Conservation (phyloP, 345 rosid species). For the Gossypium stocksii region DNA sequence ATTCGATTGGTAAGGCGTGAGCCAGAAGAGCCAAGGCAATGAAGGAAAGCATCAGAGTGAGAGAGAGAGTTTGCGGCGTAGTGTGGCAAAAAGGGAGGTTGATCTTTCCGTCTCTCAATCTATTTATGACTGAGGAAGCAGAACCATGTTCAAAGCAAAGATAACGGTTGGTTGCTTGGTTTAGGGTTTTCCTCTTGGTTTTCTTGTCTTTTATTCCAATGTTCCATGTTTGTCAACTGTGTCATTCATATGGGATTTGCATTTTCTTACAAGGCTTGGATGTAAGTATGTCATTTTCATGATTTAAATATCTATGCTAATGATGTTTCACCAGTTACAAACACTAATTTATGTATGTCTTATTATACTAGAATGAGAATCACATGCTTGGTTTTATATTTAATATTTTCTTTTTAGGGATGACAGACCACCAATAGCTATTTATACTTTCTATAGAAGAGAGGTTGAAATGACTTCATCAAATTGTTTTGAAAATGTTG, state of each 20-base stretch:
- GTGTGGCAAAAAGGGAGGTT: slow-evolving; percentile 13
- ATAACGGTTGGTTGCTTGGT: slow-evolving; percentile 18
- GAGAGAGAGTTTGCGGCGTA: slow-evolving; percentile 9
- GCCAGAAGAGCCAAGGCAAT: slow-evolving; percentile 18
- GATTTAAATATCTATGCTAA: not conserved
- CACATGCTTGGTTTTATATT: not conserved
- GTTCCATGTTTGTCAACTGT: not conserved
- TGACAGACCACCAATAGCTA: not conserved
- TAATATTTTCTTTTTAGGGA: not conserved
- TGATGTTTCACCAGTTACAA: not conserved
- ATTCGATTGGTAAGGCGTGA: slow-evolving; percentile 9
- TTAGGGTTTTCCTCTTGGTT: slow-evolving; percentile 1
- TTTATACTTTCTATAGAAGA: not conserved
- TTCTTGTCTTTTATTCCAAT: not conserved
- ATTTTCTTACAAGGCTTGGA: not conserved
- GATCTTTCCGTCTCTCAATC: slow-evolving; percentile 3
- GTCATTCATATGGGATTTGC: not conserved
- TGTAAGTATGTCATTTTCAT: not conserved
- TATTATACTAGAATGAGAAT: not conserved
- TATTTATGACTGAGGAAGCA: not conserved
- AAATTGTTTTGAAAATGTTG: not conserved
- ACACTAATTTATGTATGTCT: not conserved
- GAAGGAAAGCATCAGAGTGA: slow-evolving; percentile 23
- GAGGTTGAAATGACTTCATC: not conserved
- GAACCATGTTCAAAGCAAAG: slow-evolving; percentile 9